Evolutionary conservation across 306 rosid species (phyloP).

Genomic region (Pueraria montana): DNA sequence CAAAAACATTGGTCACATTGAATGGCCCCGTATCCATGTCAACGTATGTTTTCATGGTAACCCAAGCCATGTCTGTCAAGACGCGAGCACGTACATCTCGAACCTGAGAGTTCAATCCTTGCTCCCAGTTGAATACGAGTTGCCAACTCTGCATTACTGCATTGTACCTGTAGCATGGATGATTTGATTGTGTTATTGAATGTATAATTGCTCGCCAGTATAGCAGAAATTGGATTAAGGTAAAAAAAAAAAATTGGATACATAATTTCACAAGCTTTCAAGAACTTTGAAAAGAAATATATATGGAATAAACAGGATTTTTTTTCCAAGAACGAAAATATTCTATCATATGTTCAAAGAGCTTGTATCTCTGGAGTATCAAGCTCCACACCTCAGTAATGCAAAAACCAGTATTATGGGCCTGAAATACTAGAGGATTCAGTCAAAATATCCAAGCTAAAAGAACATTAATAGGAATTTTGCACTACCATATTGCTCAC

Average conservation of each 20-base stretch:
- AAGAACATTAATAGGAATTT: constrained; percentile 19
- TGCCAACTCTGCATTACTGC: constrained; percentile 94
- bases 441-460: constrained; percentile 19
- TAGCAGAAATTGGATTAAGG: neutral
- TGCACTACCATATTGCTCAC: constrained; percentile 13
- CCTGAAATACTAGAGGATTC: constrained; percentile 34
- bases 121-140: constrained; percentile 88
- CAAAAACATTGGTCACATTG: constrained; percentile 80
- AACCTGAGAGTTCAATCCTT: constrained; percentile 85
- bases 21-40: constrained; percentile 89
- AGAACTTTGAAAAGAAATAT: neutral
- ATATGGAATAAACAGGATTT: constrained; percentile 16
- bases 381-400: constrained; percentile 27
- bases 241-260: neutral
- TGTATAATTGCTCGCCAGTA: neutral
- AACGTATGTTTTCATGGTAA: constrained; percentile 84
- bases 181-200: constrained; percentile 9
- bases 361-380: constrained; percentile 10
- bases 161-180: constrained; percentile 67
- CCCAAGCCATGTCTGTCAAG: constrained; percentile 94
- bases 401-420: constrained; percentile 8
- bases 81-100: constrained; percentile 92
- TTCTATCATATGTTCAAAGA: constrained; percentile 35
- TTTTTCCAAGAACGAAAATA: neutral
- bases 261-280: constrained; percentile 33